Percentiles rank a stretch among this genome's conserved stretches.
Evolutionary conservation across 768 basidiomycete species (phyloP).

Genomic region (Polyporus arcularius): DNA sequence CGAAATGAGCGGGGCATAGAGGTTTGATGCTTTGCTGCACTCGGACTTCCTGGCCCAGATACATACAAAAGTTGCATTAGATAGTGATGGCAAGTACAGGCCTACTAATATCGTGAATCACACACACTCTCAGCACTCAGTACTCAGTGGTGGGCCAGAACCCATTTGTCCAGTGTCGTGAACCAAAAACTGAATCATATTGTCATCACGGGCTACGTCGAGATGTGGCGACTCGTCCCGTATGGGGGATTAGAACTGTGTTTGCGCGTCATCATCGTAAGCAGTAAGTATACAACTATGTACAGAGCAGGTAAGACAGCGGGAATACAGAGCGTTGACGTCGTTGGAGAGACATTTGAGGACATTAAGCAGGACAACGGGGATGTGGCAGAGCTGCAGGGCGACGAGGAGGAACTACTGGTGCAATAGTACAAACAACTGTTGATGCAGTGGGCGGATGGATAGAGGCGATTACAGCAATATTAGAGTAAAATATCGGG

Average conservation of each 20-base stretch:
- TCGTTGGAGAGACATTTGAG: neutral
- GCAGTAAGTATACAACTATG: constrained; percentile 18
- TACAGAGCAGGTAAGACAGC: constrained; percentile 23
- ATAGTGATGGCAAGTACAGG: neutral
- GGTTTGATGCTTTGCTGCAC: neutral
- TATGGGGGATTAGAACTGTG: neutral
- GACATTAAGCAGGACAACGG: neutral
- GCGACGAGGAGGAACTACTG: constrained; percentile 8
- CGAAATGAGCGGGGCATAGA: neutral
- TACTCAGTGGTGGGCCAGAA: neutral
- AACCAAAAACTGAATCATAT: too few relatives aligned
- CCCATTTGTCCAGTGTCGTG: neutral
- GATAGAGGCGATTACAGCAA: constrained; percentile 18
- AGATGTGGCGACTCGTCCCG: too few relatives aligned
- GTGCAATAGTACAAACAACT: constrained; percentile 22
- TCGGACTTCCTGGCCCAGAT: neutral
- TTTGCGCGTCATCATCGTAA: neutral
- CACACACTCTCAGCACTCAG: neutral
- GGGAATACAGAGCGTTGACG: constrained; percentile 17
- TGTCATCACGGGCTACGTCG: too few relatives aligned
- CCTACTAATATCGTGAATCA: neutral
- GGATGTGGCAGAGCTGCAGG: neutral
- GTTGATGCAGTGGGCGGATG: neutral
- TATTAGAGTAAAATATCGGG: constrained; percentile 17
- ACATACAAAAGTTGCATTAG: constrained; percentile 4